Percentiles rank a stretch among this genome's conserved stretches.
These are phyloP conservation scores for Nemania diffusa DNA, from an alignment of 2,329 filamentous ascomycete species.

Conservation along the genomic window DNA sequence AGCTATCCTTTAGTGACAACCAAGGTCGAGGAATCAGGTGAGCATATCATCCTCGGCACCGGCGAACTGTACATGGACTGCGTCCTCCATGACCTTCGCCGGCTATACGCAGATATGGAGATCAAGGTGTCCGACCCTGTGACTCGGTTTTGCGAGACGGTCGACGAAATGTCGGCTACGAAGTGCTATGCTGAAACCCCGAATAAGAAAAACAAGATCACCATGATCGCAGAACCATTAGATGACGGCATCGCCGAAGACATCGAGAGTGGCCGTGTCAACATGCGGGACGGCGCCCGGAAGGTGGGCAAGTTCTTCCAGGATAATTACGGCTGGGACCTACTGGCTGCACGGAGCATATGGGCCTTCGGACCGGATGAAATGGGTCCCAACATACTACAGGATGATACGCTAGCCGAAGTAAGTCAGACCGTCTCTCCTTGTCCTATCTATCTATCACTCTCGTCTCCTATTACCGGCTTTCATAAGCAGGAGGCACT, in stretches of 20 bases:
- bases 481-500: background rate
- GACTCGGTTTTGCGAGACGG: constrained; percentile 96
- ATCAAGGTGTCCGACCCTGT: constrained; percentile 98
- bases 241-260: constrained; percentile 95
- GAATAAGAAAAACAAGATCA: constrained; percentile 99
- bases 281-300: constrained; percentile 90
- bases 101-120: constrained; percentile 98
- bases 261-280: constrained; percentile 90
- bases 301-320: constrained; percentile 98
- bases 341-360: constrained; percentile 91
- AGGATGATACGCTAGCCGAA: constrained; percentile 95
- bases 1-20: constrained; percentile 95
- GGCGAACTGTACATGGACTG: constrained; percentile 99
- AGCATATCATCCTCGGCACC: constrained; percentile 94
- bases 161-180: constrained; percentile 95
- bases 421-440: constrained; percentile 55
- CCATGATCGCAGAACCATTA: constrained; percentile 95
- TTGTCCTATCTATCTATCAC: constrained; percentile 30
- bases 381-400: constrained; percentile 91
- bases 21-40: constrained; percentile 97
- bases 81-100: constrained; percentile 91
- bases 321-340: constrained; percentile 96
- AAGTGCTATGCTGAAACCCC: constrained; percentile 98
- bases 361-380: constrained; percentile 99
- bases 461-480: constrained; percentile 19